These are phyloP conservation scores for Anaeramoeba flamelloides DNA, from an alignment of 78 protist genomes.

Conservation along the genomic window DNA sequence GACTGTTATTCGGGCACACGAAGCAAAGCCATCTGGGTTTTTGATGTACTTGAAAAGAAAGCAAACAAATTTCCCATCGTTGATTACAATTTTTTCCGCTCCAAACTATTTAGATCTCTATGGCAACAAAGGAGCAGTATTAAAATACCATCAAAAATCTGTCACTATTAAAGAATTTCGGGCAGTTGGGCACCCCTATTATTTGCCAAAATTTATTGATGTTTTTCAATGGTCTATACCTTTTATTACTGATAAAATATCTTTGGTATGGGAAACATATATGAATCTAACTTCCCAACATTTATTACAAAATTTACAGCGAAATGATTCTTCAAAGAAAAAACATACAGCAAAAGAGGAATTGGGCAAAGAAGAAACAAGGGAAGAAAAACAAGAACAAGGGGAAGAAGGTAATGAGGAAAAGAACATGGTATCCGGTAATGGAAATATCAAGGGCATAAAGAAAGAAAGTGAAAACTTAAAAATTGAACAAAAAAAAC, in stretches of 20 bases:
- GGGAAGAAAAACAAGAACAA: too few relatives aligned
- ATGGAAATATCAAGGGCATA: too few relatives aligned
- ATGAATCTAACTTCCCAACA: too few relatives aligned
- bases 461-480: too few relatives aligned
- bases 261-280: too few relatives aligned
- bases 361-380: too few relatives aligned
- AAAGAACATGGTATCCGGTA: too few relatives aligned
- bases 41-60: constrained; percentile 17
- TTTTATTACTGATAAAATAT: constrained; percentile 93
- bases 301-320: too few relatives aligned
- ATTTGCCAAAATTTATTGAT: constrained; percentile 91
- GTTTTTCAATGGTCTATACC: constrained; percentile 94
- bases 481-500: too few relatives aligned
- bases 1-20: constrained; percentile 94
- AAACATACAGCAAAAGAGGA: too few relatives aligned
- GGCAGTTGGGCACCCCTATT: constrained; percentile 72
- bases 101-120: constrained; percentile 94
- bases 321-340: too few relatives aligned
- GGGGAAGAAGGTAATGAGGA: too few relatives aligned
- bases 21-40: constrained; percentile 68
- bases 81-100: constrained; percentile 91
- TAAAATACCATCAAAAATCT: constrained; percentile 58
- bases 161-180: neutral
- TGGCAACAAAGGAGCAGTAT: constrained; percentile 76
- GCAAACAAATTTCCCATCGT: constrained; percentile 81